Evolutionary conservation across 2,329 filamentous ascomycete genomes (phyloP).

Genomic region (Diaporthe citrichinensis): DNA sequence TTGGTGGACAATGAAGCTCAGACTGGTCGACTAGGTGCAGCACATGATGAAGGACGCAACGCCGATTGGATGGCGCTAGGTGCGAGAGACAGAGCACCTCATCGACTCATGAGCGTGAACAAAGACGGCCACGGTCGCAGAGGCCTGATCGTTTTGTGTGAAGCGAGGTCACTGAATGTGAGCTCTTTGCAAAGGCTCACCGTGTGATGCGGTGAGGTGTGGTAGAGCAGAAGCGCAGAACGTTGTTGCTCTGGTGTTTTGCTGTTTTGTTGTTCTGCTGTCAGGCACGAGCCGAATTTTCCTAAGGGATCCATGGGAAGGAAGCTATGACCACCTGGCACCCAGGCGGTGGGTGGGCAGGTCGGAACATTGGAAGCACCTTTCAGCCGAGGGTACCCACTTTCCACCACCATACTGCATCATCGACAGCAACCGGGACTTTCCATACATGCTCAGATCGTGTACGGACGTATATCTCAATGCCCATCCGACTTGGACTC

Average conservation of each 20-base stretch:
- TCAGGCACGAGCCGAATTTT: conserved; percentile 21
- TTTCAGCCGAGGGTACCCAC: conserved; percentile 27
- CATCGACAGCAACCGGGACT: background rate
- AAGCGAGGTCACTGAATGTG: background rate
- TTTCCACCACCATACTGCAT: background rate
- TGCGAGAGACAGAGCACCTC: conserved; percentile 26
- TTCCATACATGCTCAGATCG: too few relatives aligned
- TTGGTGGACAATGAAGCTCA: conserved; percentile 36
- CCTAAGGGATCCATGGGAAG: conserved; percentile 8
- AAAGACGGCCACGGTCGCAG: background rate
- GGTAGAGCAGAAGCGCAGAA: conserved; percentile 15
- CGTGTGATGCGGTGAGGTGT: background rate
- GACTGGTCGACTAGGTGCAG: conserved; percentile 36
- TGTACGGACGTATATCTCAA: background rate
- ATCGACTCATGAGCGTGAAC: conserved; percentile 34
- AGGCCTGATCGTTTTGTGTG: background rate
- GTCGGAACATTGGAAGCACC: conserved; percentile 31
- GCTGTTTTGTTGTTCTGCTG: conserved; percentile 9
- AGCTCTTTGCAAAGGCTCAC: background rate
- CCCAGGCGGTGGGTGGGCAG: background rate
- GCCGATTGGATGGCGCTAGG: conserved; percentile 40
- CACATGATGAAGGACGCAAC: conserved; percentile 42
- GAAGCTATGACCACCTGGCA: conserved; percentile 30
- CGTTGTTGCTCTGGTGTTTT: conserved; percentile 15
- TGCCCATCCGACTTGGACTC: background rate